These are phyloP conservation scores for Bruguiera hainesii DNA, from an alignment of 441 rosid genomes.

Conservation along the genomic window DNA sequence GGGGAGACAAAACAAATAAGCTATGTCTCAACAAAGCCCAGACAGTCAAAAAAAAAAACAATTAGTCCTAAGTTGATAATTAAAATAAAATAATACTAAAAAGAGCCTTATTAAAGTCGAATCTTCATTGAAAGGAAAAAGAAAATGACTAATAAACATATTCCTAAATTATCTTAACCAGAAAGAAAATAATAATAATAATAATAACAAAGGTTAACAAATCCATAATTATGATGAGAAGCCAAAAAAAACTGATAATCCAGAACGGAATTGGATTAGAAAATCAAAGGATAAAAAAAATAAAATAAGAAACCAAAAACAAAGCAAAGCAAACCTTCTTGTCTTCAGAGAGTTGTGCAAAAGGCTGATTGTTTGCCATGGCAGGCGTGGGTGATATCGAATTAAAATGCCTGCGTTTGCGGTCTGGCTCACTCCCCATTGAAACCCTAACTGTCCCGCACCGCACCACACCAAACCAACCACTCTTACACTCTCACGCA, in stretches of 20 bases:
- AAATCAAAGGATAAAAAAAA: background rate
- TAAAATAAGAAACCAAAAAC: background rate
- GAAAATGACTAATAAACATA: background rate
- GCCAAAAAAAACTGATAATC: background rate
- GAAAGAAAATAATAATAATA: too few relatives aligned
- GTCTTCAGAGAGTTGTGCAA: conserved; percentile 70
- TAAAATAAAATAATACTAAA: too few relatives aligned
- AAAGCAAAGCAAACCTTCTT: conserved; percentile 46
- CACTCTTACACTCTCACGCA: conserved; percentile 24
- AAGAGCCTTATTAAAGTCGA: background rate
- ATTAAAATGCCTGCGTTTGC: conserved; percentile 81
- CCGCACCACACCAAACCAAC: conserved; percentile 7
- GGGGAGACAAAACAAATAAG: conserved; percentile 11
- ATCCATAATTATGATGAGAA: too few relatives aligned
- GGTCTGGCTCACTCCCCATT: conserved; percentile 98
- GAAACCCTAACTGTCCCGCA: conserved; percentile 43
- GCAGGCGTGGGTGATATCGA: conserved; percentile 75
- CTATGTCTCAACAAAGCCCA: background rate
- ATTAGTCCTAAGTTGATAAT: background rate
- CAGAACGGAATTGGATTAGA: background rate
- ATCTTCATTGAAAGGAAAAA: background rate
- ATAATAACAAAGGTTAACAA: too few relatives aligned
- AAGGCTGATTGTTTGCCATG: conserved; percentile 68
- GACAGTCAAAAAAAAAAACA: background rate
- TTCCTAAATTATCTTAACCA: too few relatives aligned